Percentiles rank a stretch among this genome's conserved stretches.
Conservation (phyloP, 345 rosid genomes). For the Pugionium cornutum region DNA sequence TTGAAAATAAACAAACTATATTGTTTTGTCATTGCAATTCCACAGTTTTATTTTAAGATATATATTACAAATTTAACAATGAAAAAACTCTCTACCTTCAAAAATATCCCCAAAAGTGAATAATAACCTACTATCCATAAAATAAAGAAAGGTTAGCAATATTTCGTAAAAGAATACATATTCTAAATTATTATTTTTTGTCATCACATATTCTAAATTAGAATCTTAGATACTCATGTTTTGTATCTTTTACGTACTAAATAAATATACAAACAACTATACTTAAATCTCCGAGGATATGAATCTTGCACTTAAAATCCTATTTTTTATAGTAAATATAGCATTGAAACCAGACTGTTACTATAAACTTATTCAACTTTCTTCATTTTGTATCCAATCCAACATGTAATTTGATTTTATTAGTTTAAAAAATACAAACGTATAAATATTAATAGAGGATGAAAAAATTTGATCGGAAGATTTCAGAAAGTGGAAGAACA, state of each 20-base stretch:
- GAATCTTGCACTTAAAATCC: not conserved
- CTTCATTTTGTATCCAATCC: not conserved
- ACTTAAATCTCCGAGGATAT: not conserved
- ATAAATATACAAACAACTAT: not conserved
- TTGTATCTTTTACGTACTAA: too few relatives aligned
- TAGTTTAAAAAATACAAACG: constrained; percentile 2
- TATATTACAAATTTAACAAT: not conserved
- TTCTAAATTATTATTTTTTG: too few relatives aligned
- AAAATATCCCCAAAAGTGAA: too few relatives aligned
- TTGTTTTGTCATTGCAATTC: not conserved
- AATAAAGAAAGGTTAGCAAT: too few relatives aligned
- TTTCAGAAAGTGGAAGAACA: constrained; percentile 41
- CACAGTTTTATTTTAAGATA: not conserved
- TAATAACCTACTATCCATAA: too few relatives aligned
- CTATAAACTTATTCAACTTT: not conserved
- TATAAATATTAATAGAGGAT: not conserved
- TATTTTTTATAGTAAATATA: not conserved
- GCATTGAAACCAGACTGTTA: not conserved
- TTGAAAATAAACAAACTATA: not conserved
- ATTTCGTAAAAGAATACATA: too few relatives aligned
- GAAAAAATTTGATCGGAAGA: constrained; percentile 9
- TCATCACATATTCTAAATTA: too few relatives aligned
- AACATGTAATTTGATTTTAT: not conserved
- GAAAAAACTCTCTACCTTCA: not conserved
- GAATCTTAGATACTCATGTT: too few relatives aligned